Evolutionary conservation across 192 early-diverging fungal genomes (phyloP), one percentile per base, ranked within the genome.

Genomic region (Backusella mclennaniae): DNA sequence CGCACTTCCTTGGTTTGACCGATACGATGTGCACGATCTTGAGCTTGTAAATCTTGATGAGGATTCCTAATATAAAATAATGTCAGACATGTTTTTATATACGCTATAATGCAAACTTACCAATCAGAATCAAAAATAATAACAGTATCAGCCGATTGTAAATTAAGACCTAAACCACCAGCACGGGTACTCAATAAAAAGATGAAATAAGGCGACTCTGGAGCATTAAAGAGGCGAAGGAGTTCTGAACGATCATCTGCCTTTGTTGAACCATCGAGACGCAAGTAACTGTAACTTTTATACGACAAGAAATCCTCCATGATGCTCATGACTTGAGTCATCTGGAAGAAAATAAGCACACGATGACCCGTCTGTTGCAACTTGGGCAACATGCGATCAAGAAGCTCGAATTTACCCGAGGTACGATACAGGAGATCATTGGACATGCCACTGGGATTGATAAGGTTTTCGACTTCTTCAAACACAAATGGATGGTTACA

Each of bases 11-110:
- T 98, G 31, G 92, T 98, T 84, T 99, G 98, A 39, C 98, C 98
- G 74, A 99, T 99, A 85, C 98, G 95, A 87, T 99, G 97, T 6
- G 98, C 98, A 83, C 98, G 96, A 89, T 98, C 98, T 85, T 97
- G 97, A 5, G 98, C 98, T 86, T 99, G 98, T 63, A 97, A 88
- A 87, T 99, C 98, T 76, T 96, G 95, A 82, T 97, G 96, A 44
- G 98, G 98, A 81, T 98, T 98, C 90, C 84, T 33, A 26, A 26
- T 26, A 26, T 26, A 26, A 26, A 26, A 26, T 26, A 26, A 26
- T 26, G 26, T 26, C 26, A 26, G 26, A 26, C 26, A 26, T 26
- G 26, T 26, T 26, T 26, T 26, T 26, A 26, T 26, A 26, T 26
- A 26, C 0, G 26, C 26, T 26, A 26, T 26, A 26, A 26, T 33